Percentiles rank a stretch among this genome's conserved stretches.
Evolutionary conservation across 139 green algal genomes (phyloP).

Genomic region (Spirogloea muscicola): DNA sequence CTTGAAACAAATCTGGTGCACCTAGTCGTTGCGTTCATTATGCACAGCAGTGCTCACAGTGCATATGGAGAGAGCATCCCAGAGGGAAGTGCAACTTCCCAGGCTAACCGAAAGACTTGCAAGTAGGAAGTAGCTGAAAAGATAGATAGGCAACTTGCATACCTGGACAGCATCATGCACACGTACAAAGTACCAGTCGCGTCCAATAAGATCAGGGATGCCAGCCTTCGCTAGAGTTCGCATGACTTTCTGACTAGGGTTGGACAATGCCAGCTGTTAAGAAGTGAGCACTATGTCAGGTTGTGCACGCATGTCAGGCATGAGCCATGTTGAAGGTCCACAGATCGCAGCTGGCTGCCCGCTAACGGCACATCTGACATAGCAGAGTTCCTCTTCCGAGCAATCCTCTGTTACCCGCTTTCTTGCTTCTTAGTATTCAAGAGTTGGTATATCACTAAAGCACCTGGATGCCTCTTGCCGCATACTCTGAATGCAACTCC

Average conservation of each 20-base stretch:
- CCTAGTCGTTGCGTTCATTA: too few relatives aligned
- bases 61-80: too few relatives aligned
- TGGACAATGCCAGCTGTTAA: conserved; percentile 60
- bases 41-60: too few relatives aligned
- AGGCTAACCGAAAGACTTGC: too few relatives aligned
- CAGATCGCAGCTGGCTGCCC: too few relatives aligned
- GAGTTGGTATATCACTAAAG: conserved; percentile 27
- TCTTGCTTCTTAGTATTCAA: conserved; percentile 71
- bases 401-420: not conserved
- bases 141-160: conserved; percentile 15
- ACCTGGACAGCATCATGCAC: conserved; percentile 50
- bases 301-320: not conserved
- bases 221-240: conserved; percentile 2
- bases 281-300: conserved; percentile 25
- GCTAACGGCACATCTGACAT: too few relatives aligned
- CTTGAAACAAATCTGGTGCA: too few relatives aligned
- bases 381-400: too few relatives aligned
- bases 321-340: not conserved
- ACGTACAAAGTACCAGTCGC: conserved; percentile 48
- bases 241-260: conserved; percentile 55
- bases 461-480: conserved; percentile 5
- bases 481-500: conserved; percentile 22
- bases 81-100: too few relatives aligned
- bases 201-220: conserved; percentile 44
- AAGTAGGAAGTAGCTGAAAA: too few relatives aligned